phyloP scores from a whole-genome alignment of 2,329 filamentous ascomycete genomes.

The Talaromyces marneffei region DNA sequence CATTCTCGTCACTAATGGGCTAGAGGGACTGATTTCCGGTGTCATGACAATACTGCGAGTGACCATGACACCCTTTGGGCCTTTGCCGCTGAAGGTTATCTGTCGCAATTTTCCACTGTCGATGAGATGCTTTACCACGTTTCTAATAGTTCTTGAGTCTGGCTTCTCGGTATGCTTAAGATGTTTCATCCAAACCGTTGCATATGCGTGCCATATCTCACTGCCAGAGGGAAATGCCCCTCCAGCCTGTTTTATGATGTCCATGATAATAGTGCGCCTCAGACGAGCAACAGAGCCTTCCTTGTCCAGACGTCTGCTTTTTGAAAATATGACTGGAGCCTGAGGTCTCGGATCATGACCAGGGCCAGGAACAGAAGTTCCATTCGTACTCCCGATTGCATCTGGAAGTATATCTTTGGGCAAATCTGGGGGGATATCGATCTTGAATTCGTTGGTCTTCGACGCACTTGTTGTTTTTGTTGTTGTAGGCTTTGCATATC shows the following conservation, averaged over 20 bases:
- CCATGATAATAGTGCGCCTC: constrained; percentile 48
- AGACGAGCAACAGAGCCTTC: constrained; percentile 42
- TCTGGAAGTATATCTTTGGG: background rate
- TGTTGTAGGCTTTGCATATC: background rate
- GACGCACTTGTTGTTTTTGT: background rate
- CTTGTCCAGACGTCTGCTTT: constrained; percentile 21
- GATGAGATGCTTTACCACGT: constrained; percentile 46
- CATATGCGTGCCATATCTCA: constrained; percentile 53
- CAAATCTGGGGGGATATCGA: background rate
- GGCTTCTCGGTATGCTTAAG: constrained; percentile 42
- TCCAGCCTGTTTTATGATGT: constrained; percentile 49
- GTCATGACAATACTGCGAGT: constrained; percentile 48
- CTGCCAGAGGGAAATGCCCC: constrained; percentile 52
- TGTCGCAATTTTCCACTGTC: constrained; percentile 48
- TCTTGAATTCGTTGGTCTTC: background rate
- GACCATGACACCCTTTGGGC: constrained; percentile 43
- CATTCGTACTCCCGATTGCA: background rate
- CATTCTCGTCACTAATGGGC: constrained; percentile 44
- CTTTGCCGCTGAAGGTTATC: constrained; percentile 47
- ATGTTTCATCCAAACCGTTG: constrained; percentile 46
- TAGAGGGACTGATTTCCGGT: constrained; percentile 41
- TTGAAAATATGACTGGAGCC: background rate
- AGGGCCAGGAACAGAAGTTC: background rate
- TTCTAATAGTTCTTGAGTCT: constrained; percentile 49
- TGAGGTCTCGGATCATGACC: background rate